Evolutionary conservation across 768 basidiomycete species (phyloP), one percentile per base, ranked within the genome.

Genomic region (Hortiboletus campestris): DNA sequence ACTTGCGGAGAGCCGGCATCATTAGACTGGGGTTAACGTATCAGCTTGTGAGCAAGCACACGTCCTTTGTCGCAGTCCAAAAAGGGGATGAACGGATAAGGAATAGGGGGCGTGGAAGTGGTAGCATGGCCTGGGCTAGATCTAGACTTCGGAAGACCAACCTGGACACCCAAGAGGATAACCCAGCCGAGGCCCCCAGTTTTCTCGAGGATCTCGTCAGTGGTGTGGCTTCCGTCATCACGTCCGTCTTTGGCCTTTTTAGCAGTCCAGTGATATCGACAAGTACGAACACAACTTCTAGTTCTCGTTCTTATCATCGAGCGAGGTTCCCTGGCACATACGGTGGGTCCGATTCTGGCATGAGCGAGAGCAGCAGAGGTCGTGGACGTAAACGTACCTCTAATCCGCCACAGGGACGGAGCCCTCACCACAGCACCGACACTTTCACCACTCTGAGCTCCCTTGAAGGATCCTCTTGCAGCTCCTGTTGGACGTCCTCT

Each of bases 51-150:
- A 85, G 79, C 64, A 62, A 63, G 39, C 66, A 78, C 55, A 86
- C 84, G 0, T 82, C 82, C 2, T 86, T 85, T 60, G 70, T 86
- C 42, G 84, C 81, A 1, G 70, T 82, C 2, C 79, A 82, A 51
- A 63, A 56, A 36, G 73, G 70, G n/a, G 62, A 51, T 3, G 71
- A 62, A 45, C 54, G 29, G 34, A 31, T 12, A 31, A 60, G 69
- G 47, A 20, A 16, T 10, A 49, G 46, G 32, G 52, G 49, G 13
- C 46, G 20, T 44, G 11, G 56, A 35, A 38, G 41, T 7, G 29
- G 54, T 3, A 34, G 42, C 31, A 38, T 8, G 32, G 49, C n/a
- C 1, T 62, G 65, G 66, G 54, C 46, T 11, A 60, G 58, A 40
- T 63, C 66, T 8, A 61, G 66, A 40, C 54, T 64, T 46, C 51